Conservation (phyloP, 768 basidiomycete species). For the Russula earlei region DNA sequence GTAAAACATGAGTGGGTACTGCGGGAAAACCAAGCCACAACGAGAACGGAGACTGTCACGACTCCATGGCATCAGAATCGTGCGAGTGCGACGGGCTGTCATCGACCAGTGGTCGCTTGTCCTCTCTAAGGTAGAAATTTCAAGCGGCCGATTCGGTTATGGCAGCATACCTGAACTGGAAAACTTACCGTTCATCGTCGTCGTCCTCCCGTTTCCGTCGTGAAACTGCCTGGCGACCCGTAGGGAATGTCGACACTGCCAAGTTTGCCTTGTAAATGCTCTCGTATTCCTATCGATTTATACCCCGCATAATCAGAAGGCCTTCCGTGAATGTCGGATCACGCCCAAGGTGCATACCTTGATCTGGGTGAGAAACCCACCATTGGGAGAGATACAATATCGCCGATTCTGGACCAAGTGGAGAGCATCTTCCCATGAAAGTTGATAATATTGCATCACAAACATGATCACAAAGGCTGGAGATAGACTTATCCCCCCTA, state of each 20-base stretch:
- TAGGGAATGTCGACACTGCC: slow-evolving; percentile 54
- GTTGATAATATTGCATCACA: slow-evolving; percentile 75
- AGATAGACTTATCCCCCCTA: slow-evolving; percentile 81
- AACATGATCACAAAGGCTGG: slow-evolving; percentile 91
- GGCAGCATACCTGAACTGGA: neutral
- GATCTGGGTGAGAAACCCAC: slow-evolving; percentile 85
- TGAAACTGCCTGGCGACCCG: slow-evolving; percentile 35
- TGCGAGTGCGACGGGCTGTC: neutral
- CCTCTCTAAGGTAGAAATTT: slow-evolving; percentile 28
- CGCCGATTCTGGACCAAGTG: slow-evolving; percentile 84
- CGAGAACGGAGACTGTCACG: slow-evolving; percentile 25
- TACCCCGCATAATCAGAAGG: neutral
- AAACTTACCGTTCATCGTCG: slow-evolving; percentile 41
- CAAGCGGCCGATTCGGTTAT: neutral
- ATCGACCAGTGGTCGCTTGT: slow-evolving; percentile 35
- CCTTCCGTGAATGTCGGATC: neutral
- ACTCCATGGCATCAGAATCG: slow-evolving; percentile 25
- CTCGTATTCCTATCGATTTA: slow-evolving; percentile 66
- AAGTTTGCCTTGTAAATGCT: slow-evolving; percentile 78
- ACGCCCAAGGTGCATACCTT: slow-evolving; percentile 43
- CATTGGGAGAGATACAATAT: slow-evolving; percentile 90
- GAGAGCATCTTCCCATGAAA: slow-evolving; percentile 83
- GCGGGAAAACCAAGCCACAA: neutral
- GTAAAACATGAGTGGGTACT: neutral
- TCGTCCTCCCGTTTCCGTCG: slow-evolving; percentile 60